These are phyloP conservation scores for Fulvia fulva DNA, from an alignment of 2,329 filamentous ascomycete genomes.

Conservation along the genomic window DNA sequence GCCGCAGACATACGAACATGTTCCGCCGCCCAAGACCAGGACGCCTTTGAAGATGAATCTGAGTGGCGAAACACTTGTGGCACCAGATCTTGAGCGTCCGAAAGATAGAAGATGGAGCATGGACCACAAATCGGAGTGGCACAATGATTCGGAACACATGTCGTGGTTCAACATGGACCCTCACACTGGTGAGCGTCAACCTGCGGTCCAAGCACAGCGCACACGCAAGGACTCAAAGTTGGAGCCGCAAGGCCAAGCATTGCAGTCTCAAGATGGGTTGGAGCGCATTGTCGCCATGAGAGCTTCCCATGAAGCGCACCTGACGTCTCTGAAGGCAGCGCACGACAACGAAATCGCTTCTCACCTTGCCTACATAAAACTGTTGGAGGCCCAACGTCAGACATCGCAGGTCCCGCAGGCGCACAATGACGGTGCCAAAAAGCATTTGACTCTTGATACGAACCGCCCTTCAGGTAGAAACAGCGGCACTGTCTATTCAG, in stretches of 20 bases:
- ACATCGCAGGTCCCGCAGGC: not conserved
- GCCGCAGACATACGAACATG: not conserved
- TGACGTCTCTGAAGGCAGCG: conserved; percentile 35
- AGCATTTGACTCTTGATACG: conserved; percentile 20
- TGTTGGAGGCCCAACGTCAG: conserved; percentile 34
- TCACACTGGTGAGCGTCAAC: not conserved
- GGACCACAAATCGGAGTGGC: not conserved
- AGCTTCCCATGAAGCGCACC: conserved; percentile 38
- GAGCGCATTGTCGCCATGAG: conserved; percentile 36
- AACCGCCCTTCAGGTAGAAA: conserved; percentile 1
- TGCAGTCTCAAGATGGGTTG: not conserved
- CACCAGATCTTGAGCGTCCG: not conserved
- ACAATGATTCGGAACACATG: not conserved
- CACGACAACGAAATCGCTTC: conserved; percentile 40
- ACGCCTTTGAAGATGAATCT: not conserved
- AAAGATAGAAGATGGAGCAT: not conserved
- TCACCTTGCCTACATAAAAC: conserved; percentile 35
- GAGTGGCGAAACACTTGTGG: not conserved
- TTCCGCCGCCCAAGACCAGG: no score
- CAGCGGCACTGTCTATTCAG: conserved; percentile 3
- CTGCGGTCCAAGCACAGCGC: not conserved
- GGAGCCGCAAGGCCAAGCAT: not conserved
- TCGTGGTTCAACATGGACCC: not conserved
- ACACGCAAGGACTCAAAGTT: not conserved
- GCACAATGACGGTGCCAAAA: not conserved